phyloP scores from a whole-genome alignment of 345 rosid species.

The Brassica napus region DNA sequence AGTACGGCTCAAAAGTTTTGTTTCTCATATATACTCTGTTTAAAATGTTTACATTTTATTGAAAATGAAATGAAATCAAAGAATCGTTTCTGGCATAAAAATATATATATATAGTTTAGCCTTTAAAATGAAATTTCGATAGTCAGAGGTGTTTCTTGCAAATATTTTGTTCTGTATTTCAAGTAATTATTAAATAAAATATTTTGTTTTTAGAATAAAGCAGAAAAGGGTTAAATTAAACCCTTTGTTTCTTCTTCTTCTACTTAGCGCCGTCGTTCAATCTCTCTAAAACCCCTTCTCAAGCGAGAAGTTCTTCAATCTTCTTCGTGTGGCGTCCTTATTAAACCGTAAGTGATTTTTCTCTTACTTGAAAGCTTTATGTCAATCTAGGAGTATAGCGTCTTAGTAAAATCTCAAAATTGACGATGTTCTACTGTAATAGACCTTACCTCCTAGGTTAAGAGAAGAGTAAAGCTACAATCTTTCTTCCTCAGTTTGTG shows the following conservation, averaged over 20 bases:
- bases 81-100: background rate
- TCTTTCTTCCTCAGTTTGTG: background rate
- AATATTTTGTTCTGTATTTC: background rate
- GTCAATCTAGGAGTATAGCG: background rate
- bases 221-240: slow-evolving; percentile 24
- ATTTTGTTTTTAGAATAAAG: background rate
- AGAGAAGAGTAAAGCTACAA: background rate
- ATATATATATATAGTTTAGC: background rate
- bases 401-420: background rate
- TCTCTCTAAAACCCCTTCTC: background rate
- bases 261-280: slow-evolving; percentile 16
- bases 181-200: background rate
- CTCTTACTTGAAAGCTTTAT: background rate
- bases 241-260: slow-evolving; percentile 10
- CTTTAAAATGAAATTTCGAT: background rate
- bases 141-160: background rate
- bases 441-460: background rate
- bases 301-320: slow-evolving; percentile 21
- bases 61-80: background rate
- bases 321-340: background rate
- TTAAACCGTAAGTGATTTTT: background rate
- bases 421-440: background rate
- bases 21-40: background rate
- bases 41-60: background rate
- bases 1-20: slow-evolving; percentile 26